Conservation (phyloP, 495 filamentous ascomycete genomes). For the Terfezia boudieri region DNA sequence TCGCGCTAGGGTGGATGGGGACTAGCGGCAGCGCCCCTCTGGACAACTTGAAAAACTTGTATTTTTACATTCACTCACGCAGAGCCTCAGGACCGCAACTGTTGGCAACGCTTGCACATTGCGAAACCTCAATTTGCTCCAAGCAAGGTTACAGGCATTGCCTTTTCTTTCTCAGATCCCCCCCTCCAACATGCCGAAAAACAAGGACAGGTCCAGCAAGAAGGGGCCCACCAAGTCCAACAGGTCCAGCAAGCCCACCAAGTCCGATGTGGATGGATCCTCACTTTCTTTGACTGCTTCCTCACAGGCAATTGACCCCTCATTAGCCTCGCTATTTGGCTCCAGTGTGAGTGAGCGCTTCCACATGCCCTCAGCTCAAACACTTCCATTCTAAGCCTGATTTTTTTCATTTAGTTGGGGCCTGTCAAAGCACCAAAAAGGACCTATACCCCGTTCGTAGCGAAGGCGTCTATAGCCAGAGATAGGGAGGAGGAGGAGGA, state of each 20-base stretch:
- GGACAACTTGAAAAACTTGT: no score
- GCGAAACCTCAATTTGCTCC: no score
- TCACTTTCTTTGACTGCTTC: slow-evolving; percentile 17
- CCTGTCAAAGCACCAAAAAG: slow-evolving; percentile 38
- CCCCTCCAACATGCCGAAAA: neutral
- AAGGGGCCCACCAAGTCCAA: slow-evolving; percentile 3
- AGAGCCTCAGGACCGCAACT: no score
- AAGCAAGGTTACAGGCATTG: no score
- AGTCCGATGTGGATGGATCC: slow-evolving; percentile 3
- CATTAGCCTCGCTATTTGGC: slow-evolving; percentile 57
- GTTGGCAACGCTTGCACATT: no score
- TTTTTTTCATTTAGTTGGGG: slow-evolving; percentile 36
- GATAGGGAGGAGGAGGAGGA: slow-evolving; percentile 21
- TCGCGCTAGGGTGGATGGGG: no score
- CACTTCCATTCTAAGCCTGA: slow-evolving; percentile 3
- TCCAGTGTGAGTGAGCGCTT: slow-evolving; percentile 38
- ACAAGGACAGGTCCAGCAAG: neutral
- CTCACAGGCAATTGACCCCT: slow-evolving; percentile 42
- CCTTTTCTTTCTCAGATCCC: no score
- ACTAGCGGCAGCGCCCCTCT: no score
- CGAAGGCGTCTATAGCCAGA: slow-evolving; percentile 9
- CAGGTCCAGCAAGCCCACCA: slow-evolving; percentile 9
- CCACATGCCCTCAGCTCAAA: slow-evolving; percentile 1
- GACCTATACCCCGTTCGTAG: slow-evolving; percentile 24
- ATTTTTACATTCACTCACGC: no score